Conservation (phyloP, 2,329 filamentous ascomycete genomes). For the Zopfia rhizophila region DNA sequence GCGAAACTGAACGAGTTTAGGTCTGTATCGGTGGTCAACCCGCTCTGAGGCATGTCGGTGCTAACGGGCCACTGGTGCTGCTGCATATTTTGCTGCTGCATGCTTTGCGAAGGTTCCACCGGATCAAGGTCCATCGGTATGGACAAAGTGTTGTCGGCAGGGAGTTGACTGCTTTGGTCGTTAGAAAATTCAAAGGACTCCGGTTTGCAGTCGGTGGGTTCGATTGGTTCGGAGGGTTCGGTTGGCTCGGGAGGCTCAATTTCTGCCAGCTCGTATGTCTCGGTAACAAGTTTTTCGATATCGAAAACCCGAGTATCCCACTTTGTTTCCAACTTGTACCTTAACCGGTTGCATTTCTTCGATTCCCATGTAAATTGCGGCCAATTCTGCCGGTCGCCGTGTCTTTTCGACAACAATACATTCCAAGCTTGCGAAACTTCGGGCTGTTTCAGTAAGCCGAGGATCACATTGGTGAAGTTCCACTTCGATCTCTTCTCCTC, state of each 20-base stretch:
- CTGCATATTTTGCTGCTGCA: slow-evolving; percentile 42
- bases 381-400: slow-evolving; percentile 64
- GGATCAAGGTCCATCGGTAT: slow-evolving; percentile 47
- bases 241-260: slow-evolving; percentile 42
- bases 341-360: slow-evolving; percentile 70
- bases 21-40: slow-evolving; percentile 37
- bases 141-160: slow-evolving; percentile 40
- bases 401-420: slow-evolving; percentile 62
- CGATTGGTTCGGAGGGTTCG: slow-evolving; percentile 38
- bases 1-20: slow-evolving; percentile 45
- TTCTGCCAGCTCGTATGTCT: slow-evolving; percentile 66
- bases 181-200: slow-evolving; percentile 43
- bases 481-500: slow-evolving; percentile 73
- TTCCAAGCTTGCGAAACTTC: slow-evolving; percentile 72
- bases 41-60: slow-evolving; percentile 41
- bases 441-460: slow-evolving; percentile 73
- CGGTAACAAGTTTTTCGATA: slow-evolving; percentile 66
- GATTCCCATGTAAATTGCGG: slow-evolving; percentile 67
- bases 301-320: slow-evolving; percentile 64
- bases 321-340: slow-evolving; percentile 74
- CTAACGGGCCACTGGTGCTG: slow-evolving; percentile 48
- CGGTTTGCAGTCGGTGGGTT: slow-evolving; percentile 48
- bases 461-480: slow-evolving; percentile 75
- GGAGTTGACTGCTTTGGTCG: slow-evolving; percentile 37
- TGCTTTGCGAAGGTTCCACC: slow-evolving; percentile 41